Evolutionary conservation across 179 eudicot genomes (phyloP).

Genomic region (Beta corolliflora): DNA sequence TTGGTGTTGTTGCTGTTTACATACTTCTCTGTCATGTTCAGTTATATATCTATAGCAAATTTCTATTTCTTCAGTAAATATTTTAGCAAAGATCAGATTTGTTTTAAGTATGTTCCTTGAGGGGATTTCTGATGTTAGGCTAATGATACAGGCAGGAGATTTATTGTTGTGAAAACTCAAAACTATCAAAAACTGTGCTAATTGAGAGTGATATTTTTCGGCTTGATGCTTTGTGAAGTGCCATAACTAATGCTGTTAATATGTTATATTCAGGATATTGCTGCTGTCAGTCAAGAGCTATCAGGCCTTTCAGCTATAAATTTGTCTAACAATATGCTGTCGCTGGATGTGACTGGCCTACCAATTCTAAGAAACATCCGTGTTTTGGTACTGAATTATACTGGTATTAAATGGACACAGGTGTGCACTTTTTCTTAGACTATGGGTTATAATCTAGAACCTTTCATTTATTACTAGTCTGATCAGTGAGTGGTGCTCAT

Average conservation of each 20-base stretch:
- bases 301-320: constrained; percentile 70
- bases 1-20: too few relatives aligned
- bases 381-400: constrained; percentile 73
- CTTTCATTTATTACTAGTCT: constrained; percentile 2
- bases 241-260: not conserved
- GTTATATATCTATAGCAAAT: too few relatives aligned
- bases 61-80: too few relatives aligned
- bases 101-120: too few relatives aligned
- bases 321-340: constrained; percentile 65
- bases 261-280: constrained; percentile 64
- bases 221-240: not conserved
- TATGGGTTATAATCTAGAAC: constrained; percentile 3
- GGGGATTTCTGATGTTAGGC: not conserved
- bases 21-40: too few relatives aligned
- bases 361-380: constrained; percentile 57
- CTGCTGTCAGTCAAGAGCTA: constrained; percentile 65
- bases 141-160: not conserved
- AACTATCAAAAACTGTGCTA: not conserved
- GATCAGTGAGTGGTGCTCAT: constrained; percentile 9
- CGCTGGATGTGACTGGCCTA: constrained; percentile 44
- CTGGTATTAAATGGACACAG: constrained; percentile 81
- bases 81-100: too few relatives aligned
- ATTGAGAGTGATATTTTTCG: not conserved
- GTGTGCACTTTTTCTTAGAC: constrained; percentile 33
- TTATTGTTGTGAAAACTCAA: not conserved